These are phyloP conservation scores for Dittrichia graveolens DNA, from an alignment of 129 eudicot species.

Conservation along the genomic window DNA sequence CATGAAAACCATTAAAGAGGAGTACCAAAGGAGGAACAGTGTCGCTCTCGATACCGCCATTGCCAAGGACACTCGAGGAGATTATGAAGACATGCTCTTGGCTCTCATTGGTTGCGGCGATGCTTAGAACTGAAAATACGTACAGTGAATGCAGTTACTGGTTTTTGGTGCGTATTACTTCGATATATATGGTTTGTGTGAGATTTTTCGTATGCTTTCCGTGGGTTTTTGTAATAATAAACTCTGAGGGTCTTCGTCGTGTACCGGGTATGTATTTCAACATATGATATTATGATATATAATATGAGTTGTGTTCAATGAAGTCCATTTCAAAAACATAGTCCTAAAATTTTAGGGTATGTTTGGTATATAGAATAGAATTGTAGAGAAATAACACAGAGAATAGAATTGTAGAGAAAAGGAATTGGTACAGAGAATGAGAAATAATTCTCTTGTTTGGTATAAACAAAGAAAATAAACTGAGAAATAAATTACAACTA, in stretches of 20 bases:
- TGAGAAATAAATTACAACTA: too few species aligned
- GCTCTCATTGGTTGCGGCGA: constrained; percentile 64
- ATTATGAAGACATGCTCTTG: constrained; percentile 75
- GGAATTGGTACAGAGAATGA: too few species aligned
- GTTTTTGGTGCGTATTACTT: constrained; percentile 13
- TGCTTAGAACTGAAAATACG: constrained; percentile 40
- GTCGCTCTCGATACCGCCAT: constrained; percentile 68
- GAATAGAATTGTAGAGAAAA: too few species aligned
- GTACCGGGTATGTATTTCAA: too few species aligned
- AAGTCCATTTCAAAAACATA: too few species aligned
- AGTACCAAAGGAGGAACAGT: constrained; percentile 67
- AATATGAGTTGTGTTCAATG: too few species aligned
- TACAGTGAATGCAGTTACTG: not conserved
- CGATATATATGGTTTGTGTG: constrained; percentile 27
- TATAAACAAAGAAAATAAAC: too few species aligned
- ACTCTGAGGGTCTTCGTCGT: not conserved
- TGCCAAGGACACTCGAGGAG: constrained; percentile 80
- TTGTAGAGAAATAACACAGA: too few species aligned
- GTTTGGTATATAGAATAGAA: too few species aligned
- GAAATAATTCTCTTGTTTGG: too few species aligned
- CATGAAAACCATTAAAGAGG: constrained; percentile 69
- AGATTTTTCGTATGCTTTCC: constrained; percentile 15
- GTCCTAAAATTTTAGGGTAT: too few species aligned
- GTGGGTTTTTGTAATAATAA: constrained; percentile 23
- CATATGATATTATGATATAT: too few species aligned